Percentiles rank a stretch among this genome's conserved stretches.
Evolutionary conservation across 352 stramenopile species (phyloP).

Genomic region (Aphanomyces cochlioides): DNA sequence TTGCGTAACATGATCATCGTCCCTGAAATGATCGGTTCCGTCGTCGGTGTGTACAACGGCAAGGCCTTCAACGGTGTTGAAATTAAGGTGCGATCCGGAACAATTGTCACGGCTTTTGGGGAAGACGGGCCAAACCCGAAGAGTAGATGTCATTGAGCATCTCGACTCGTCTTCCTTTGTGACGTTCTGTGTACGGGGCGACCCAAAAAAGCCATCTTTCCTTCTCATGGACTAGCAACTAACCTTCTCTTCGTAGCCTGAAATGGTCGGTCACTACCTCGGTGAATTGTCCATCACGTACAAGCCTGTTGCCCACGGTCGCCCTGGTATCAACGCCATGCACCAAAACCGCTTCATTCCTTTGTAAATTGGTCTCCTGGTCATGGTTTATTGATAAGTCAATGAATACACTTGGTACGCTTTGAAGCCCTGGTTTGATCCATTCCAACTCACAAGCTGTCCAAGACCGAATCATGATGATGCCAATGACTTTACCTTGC

Average conservation of each 20-base stretch:
- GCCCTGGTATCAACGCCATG: constrained; percentile 97
- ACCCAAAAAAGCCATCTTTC: constrained; percentile 66
- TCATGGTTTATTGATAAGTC: constrained; percentile 19
- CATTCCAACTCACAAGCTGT: not conserved
- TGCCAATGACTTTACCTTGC: constrained; percentile 26
- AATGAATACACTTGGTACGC: constrained; percentile 67
- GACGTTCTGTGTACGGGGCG: constrained; percentile 88
- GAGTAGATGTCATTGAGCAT: constrained; percentile 39
- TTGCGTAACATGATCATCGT: constrained; percentile 99
- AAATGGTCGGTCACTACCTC: constrained; percentile 99
- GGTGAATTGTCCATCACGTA: constrained; percentile 99
- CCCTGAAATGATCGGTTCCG: constrained; percentile 99
- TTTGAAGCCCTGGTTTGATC: constrained; percentile 29
- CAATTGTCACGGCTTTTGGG: constrained; percentile 63
- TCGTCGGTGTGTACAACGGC: constrained; percentile 99
- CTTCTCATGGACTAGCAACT: constrained; percentile 28
- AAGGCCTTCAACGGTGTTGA: constrained; percentile 99
- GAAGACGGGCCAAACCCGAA: constrained; percentile 74
- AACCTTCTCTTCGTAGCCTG: constrained; percentile 57
- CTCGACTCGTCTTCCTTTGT: constrained; percentile 66
- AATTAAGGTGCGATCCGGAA: constrained; percentile 96
- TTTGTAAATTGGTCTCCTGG: constrained; percentile 77
- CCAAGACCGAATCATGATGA: not conserved
- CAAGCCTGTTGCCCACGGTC: constrained; percentile 97
- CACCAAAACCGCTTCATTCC: constrained; percentile 99